Percentiles rank a stretch among this genome's conserved stretches.
phyloP scores from a whole-genome alignment of 2,329 filamentous ascomycete species.

The Paramyrothecium roridum region DNA sequence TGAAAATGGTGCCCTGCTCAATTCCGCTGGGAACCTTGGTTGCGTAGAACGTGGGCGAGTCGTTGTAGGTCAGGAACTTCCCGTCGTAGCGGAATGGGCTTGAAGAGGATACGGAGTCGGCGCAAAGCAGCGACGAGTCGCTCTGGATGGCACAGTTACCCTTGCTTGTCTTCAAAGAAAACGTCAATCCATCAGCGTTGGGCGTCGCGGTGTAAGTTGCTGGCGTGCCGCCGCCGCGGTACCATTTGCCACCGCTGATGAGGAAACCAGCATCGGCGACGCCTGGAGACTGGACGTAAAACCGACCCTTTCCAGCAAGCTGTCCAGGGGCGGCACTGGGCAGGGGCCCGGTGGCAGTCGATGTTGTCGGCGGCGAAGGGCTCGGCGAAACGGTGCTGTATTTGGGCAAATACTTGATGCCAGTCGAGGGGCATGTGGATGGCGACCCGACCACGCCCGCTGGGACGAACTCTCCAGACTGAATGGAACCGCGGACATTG shows the following conservation, averaged over 20 bases:
- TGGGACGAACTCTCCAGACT: slow-evolving; percentile 58
- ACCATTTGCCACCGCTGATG: slow-evolving; percentile 20
- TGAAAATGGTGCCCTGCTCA: slow-evolving; percentile 16
- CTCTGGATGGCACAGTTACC: slow-evolving; percentile 14
- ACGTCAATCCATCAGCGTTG: slow-evolving; percentile 10
- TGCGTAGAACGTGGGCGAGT: slow-evolving; percentile 15
- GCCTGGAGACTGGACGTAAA: slow-evolving; percentile 8
- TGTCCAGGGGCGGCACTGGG: slow-evolving; percentile 3
- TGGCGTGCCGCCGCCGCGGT: slow-evolving; percentile 19
- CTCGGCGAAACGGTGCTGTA: neutral
- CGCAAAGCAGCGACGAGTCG: slow-evolving; percentile 12
- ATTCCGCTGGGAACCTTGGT: slow-evolving; percentile 14
- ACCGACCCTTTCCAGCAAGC: slow-evolving; percentile 11
- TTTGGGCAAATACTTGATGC: slow-evolving; percentile 25
- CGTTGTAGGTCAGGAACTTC: slow-evolving; percentile 16
- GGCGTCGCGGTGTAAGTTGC: slow-evolving; percentile 20
- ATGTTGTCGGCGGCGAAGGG: slow-evolving; percentile 1
- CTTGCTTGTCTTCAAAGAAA: slow-evolving; percentile 19
- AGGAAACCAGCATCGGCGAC: slow-evolving; percentile 13
- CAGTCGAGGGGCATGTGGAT: slow-evolving; percentile 51
- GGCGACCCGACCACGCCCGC: slow-evolving; percentile 52
- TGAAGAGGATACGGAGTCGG: slow-evolving; percentile 6
- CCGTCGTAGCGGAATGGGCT: slow-evolving; percentile 21
- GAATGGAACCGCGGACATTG: slow-evolving; percentile 55
- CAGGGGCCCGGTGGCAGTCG: slow-evolving; percentile 1